Evolutionary conservation across 495 filamentous ascomycete genomes (phyloP).

Genomic region (Aspergillus hancockii): DNA sequence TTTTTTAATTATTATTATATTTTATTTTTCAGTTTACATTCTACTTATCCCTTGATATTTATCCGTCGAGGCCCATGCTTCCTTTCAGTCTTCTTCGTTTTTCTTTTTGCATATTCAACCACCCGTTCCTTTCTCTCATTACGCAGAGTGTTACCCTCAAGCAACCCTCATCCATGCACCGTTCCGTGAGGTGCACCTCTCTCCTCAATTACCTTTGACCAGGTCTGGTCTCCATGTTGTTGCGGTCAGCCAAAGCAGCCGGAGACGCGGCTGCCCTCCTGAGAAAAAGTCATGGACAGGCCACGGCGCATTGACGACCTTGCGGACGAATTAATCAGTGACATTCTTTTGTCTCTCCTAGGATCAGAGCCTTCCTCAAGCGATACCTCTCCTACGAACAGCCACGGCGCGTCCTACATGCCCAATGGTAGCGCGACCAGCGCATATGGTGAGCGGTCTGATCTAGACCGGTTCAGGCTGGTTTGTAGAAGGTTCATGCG

Average conservation of each 20-base stretch:
- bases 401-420: constrained; percentile 2
- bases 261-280: constrained; percentile 37
- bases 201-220: constrained; percentile 15
- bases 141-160: constrained; percentile 7
- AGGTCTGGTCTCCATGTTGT: constrained; percentile 39
- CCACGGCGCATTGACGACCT: constrained; percentile 49
- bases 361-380: constrained; percentile 18
- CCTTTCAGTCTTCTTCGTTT: constrained; percentile 5
- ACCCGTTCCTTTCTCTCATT: constrained; percentile 10
- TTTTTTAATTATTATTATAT: constrained; percentile 14
- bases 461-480: constrained; percentile 55
- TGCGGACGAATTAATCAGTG: constrained; percentile 61
- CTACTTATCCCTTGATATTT: constrained; percentile 9
- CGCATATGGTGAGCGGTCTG: constrained; percentile 34
- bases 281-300: constrained; percentile 39
- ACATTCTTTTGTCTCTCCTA: constrained; percentile 48
- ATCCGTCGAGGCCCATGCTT: neutral
- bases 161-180: constrained; percentile 12
- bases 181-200: constrained; percentile 13
- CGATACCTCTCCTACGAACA: constrained; percentile 15
- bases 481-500: constrained; percentile 63
- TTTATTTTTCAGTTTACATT: constrained; percentile 7
- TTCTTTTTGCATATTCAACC: constrained; percentile 9
- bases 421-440: constrained; percentile 14
- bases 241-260: constrained; percentile 38